Evolutionary conservation across 306 rosid species (phyloP), one percentile per base, ranked within the genome.

Genomic region (Prunus armeniaca): DNA sequence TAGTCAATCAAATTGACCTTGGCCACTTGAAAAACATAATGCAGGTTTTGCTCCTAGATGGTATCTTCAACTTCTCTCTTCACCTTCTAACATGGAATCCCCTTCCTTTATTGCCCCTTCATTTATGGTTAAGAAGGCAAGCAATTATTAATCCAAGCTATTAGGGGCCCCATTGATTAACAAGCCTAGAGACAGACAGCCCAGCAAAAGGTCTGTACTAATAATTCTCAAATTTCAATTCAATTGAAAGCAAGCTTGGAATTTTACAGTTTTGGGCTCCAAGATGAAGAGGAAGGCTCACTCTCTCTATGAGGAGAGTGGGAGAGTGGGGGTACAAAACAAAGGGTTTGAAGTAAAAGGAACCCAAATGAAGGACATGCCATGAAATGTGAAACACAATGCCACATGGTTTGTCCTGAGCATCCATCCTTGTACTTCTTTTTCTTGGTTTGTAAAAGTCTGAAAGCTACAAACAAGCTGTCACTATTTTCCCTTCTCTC

Each of bases 361-460:
- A 83, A 34, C 84, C 77, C 51, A 66, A 64, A 81, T 73, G 72
- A 82, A 92, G 83, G 86, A 87, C 92, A 89, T 89, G 94, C 90
- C 87, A 90, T 84, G 89, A 80, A 95, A 89, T 92, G 93, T 90
- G 96, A 90, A 92, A 88, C 98, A 95, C 96, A 84, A 86, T 69
- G 80, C 88, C 97, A 90, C 93, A 83, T 90, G 95, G 88, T 76
- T 84, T 89, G 96, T 85, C 90, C 81, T 80, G 69, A 87, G 87
- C 87, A 87, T 73, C 66, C 93, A 74, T 86, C 82, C 87, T 88
- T 90, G 95, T 85, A 86, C 96, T 92, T 76, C 73, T 67, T 78
- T 57, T 80, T 79, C 87, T 85, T 64, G 78, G 85, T 76, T 82
- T 73, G 64, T 67, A 83, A 89, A 91, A 91, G 87, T 73, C 82